Conservation (phyloP, 192 early-diverging fungal genomes). For the Podila clonocystis region DNA sequence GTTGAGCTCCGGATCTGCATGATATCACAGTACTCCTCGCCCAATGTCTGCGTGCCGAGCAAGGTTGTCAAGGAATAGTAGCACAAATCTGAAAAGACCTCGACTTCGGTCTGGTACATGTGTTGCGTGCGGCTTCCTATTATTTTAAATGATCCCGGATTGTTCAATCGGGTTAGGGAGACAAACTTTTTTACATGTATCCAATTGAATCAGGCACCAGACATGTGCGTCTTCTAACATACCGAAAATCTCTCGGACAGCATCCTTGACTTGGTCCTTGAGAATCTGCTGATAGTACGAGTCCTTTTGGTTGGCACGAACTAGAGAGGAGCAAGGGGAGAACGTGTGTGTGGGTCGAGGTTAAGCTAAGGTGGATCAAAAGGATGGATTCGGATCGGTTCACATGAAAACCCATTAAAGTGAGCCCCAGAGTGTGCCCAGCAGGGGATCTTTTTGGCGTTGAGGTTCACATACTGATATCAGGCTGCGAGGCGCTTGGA, state of each 20-base stretch:
- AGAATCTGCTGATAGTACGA: slow-evolving; percentile 79
- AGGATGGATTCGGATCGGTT: neutral
- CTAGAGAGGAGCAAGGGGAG: slow-evolving; percentile 35
- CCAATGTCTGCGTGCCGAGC: slow-evolving; percentile 87
- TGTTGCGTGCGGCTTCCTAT: slow-evolving; percentile 68
- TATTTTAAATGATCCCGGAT: neutral
- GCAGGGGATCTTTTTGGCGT: too few relatives aligned
- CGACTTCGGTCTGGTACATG: slow-evolving; percentile 71
- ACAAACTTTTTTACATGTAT: neutral
- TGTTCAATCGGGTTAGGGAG: neutral
- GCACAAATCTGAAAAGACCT: slow-evolving; percentile 65
- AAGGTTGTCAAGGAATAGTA: slow-evolving; percentile 83
- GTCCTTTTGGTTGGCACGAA: slow-evolving; percentile 93
- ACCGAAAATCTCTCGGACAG: slow-evolving; percentile 73
- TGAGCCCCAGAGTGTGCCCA: too few relatives aligned
- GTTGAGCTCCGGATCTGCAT: slow-evolving; percentile 66
- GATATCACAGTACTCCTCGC: slow-evolving; percentile 97
- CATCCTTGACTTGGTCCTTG: slow-evolving; percentile 68
- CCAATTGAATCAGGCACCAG: slow-evolving; percentile 6
- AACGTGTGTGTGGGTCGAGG: neutral
- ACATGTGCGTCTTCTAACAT: slow-evolving; percentile 1
- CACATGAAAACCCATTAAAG: neutral
- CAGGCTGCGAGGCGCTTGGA: slow-evolving; percentile 80
- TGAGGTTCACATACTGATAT: slow-evolving; percentile 65
- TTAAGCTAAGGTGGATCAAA: neutral